These are phyloP conservation scores for Hymenoscyphus albidus DNA, from an alignment of 2,329 filamentous ascomycete genomes.

Conservation along the genomic window DNA sequence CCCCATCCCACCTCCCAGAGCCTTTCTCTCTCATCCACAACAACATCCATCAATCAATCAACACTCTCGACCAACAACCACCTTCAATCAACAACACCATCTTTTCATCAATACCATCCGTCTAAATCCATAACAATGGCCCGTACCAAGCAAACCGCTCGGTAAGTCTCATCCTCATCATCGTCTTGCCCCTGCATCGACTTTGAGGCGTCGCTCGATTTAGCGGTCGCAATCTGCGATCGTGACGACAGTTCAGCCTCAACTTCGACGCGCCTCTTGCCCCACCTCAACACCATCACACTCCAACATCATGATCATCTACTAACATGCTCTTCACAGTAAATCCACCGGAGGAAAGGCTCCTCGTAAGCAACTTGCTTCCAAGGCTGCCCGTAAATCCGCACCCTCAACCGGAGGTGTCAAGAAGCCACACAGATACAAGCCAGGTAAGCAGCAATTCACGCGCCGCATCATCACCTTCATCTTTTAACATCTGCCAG, in stretches of 20 bases:
- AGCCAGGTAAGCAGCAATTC: constrained; percentile 59
- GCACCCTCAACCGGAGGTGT: constrained; percentile 95
- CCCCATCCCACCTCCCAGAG: constrained; percentile 30
- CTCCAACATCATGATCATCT: constrained; percentile 14
- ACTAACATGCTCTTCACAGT: constrained; percentile 37
- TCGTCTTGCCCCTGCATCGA: constrained; percentile 5
- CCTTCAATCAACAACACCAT: constrained; percentile 5
- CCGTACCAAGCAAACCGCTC: constrained; percentile 47
- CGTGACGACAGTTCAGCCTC: constrained; percentile 28
- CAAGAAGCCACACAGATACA: constrained; percentile 92
- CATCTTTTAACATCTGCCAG: constrained; percentile 28
- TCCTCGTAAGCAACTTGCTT: constrained; percentile 93
- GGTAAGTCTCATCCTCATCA: constrained; percentile 45
- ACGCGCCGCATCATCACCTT: constrained; percentile 17
- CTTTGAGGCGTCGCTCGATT: constrained; percentile 12
- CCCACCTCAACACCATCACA: constrained; percentile 13
- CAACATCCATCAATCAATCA: constrained; percentile 24
- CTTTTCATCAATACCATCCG: constrained; percentile 15
- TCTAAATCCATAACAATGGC: constrained; percentile 35
- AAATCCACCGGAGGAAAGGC: constrained; percentile 78
- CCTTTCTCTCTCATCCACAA: constrained; percentile 32
- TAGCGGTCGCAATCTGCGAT: constrained; percentile 25
- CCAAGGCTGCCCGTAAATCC: constrained; percentile 95
- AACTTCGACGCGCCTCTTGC: constrained; percentile 17
- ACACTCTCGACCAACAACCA: constrained; percentile 13